Evolutionary conservation across 371 early-diverging fungal genomes (phyloP).

Genomic region (Capniomyces stellatus): DNA sequence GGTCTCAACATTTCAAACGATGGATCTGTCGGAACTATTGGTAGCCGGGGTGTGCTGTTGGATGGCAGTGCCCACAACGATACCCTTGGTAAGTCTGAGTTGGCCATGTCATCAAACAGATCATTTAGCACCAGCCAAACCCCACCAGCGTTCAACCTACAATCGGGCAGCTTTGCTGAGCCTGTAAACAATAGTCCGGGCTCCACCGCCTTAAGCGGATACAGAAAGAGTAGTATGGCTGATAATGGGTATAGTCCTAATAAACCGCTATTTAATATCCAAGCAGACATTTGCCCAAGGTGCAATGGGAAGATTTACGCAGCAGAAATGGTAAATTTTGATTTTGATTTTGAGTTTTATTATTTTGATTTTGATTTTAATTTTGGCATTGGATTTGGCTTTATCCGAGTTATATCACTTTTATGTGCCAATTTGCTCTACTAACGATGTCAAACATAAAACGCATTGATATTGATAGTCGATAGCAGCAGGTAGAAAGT

Average conservation of each 20-base stretch:
- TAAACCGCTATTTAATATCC: slow-evolving; percentile 6
- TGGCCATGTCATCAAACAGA: too few species aligned
- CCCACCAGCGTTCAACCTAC: too few species aligned
- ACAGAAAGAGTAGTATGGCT: too few species aligned
- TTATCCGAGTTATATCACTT: neutral
- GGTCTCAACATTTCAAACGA: too few species aligned
- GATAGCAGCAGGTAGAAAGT: slow-evolving; percentile 27
- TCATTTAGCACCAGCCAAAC: too few species aligned
- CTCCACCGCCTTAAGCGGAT: slow-evolving; percentile 11
- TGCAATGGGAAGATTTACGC: slow-evolving; percentile 21
- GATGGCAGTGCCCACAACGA: too few species aligned
- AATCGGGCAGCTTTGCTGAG: slow-evolving; percentile 14
- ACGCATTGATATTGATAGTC: neutral
- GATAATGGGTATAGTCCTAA: slow-evolving; percentile 16
- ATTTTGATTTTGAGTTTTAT: neutral
- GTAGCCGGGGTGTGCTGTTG: too few species aligned
- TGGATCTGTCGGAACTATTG: too few species aligned
- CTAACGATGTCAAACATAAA: neutral
- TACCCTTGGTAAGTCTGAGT: too few species aligned
- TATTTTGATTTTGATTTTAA: neutral
- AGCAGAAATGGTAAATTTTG: slow-evolving; percentile 15
- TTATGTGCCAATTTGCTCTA: neutral
- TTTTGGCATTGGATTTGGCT: neutral
- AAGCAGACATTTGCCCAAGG: slow-evolving; percentile 23
- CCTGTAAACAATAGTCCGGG: slow-evolving; percentile 15